phyloP scores from a whole-genome alignment of 176 grass and related monocot genomes.

The Eragrostis nindensis region DNA sequence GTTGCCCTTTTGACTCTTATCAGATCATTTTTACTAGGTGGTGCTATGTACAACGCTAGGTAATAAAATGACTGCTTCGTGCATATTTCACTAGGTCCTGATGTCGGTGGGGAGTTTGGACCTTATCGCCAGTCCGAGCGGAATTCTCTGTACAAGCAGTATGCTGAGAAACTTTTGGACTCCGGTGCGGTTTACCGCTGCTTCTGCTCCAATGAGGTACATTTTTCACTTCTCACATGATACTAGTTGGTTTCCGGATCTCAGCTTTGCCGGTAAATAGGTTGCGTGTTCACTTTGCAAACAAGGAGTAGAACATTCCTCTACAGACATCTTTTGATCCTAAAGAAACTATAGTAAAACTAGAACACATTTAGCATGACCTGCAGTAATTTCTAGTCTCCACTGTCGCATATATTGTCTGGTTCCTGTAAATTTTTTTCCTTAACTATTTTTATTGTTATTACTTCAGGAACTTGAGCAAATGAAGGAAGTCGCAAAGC shows the following conservation, averaged over 20 bases:
- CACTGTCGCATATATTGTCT: not conserved
- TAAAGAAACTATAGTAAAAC: too few relatives aligned
- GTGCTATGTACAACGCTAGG: not conserved
- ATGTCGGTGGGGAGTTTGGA: conserved; percentile 80
- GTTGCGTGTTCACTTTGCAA: not conserved
- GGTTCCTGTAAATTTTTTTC: not conserved
- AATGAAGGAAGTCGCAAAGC: conserved; percentile 95
- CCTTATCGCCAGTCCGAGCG: conserved; percentile 94
- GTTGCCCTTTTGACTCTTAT: not conserved
- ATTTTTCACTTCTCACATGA: not conserved
- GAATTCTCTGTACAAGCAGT: conserved; percentile 86
- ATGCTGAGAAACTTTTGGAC: conserved; percentile 75
- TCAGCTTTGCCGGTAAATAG: not conserved
- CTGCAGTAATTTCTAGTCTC: not conserved
- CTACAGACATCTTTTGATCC: conserved; percentile 1
- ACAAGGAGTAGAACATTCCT: not conserved
- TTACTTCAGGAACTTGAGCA: conserved; percentile 85
- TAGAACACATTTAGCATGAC: not conserved
- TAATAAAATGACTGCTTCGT: not conserved
- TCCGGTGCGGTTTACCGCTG: conserved; percentile 85
- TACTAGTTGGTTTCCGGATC: not conserved
- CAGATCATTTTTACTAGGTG: not conserved
- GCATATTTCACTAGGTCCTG: conserved; percentile 55
- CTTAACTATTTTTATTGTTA: not conserved
- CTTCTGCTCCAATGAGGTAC: conserved; percentile 91